Evolutionary conservation across 176 grass and related monocot species (phyloP).

Genomic region (Pontederia crassipes): DNA sequence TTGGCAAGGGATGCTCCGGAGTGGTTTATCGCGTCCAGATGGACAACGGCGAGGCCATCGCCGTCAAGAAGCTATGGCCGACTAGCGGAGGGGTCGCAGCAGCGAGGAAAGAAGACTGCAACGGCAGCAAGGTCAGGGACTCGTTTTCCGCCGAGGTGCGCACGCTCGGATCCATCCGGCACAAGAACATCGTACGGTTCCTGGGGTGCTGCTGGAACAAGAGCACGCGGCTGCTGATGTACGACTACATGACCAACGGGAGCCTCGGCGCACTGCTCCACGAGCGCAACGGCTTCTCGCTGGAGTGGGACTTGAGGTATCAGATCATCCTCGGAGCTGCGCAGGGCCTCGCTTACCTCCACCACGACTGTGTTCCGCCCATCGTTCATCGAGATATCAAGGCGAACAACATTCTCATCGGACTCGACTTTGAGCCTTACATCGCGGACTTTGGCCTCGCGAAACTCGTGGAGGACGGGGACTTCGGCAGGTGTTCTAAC

Average conservation of each 20-base stretch:
- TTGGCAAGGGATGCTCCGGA: slow-evolving; percentile 88
- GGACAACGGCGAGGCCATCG: slow-evolving; percentile 81
- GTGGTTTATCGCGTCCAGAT: slow-evolving; percentile 82
- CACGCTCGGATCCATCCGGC: slow-evolving; percentile 80
- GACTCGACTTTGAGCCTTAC: slow-evolving; percentile 87
- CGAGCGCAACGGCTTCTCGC: slow-evolving; percentile 55
- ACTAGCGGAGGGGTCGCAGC: slow-evolving; percentile 11
- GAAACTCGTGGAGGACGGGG: slow-evolving; percentile 83
- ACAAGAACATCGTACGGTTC: slow-evolving; percentile 97
- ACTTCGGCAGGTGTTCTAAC: slow-evolving; percentile 64
- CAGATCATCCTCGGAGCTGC: slow-evolving; percentile 69
- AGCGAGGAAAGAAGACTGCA: slow-evolving; percentile 24
- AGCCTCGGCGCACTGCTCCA: slow-evolving; percentile 87
- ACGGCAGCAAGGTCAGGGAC: slow-evolving; percentile 40
- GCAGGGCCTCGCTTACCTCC: slow-evolving; percentile 84
- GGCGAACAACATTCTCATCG: slow-evolving; percentile 94
- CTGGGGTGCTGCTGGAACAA: slow-evolving; percentile 96
- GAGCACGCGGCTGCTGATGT: slow-evolving; percentile 78
- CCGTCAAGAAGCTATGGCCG: slow-evolving; percentile 92
- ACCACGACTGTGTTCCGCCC: slow-evolving; percentile 85
- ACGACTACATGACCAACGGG: slow-evolving; percentile 97
- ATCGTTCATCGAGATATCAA: slow-evolving; percentile 96
- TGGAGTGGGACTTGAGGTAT: slow-evolving; percentile 91
- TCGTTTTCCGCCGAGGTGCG: slow-evolving; percentile 94
- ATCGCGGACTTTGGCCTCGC: slow-evolving; percentile 97